These are phyloP conservation scores for Populus alba DNA, from an alignment of 345 rosid genomes.

Conservation along the genomic window DNA sequence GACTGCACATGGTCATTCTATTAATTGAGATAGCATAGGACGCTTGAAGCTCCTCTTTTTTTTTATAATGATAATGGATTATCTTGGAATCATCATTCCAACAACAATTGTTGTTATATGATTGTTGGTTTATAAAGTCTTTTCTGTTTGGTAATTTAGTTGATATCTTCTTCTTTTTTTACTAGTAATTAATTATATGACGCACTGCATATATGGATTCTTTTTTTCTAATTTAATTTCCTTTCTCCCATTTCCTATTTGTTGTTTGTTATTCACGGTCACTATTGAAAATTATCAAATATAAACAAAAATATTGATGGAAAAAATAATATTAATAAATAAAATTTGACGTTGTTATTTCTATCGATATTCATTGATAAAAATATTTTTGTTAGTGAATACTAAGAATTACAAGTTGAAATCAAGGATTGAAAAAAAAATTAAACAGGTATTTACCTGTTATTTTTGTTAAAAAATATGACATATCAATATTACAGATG, in stretches of 20 bases:
- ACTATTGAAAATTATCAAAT: too few species aligned
- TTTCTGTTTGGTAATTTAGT: background rate
- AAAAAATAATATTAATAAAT: too few species aligned
- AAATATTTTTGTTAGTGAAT: too few species aligned
- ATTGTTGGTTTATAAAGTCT: conserved; percentile 7
- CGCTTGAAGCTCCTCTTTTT: background rate
- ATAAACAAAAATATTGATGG: too few species aligned
- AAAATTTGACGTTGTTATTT: accelerated
- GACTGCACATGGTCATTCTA: conserved; percentile 14
- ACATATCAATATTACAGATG: too few species aligned
- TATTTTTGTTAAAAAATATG: too few species aligned
- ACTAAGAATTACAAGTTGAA: too few species aligned
- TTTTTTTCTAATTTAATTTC: background rate
- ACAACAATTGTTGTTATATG: background rate
- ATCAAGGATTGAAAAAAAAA: too few species aligned
- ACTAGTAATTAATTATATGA: background rate
- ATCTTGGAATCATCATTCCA: conserved; percentile 3
- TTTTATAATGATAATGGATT: background rate
- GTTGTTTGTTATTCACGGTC: too few species aligned
- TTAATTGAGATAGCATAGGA: background rate
- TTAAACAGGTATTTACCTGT: accelerated
- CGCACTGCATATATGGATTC: background rate
- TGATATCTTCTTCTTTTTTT: background rate
- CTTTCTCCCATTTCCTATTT: background rate
- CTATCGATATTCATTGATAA: too few species aligned